Percentiles rank a stretch among this genome's conserved stretches.
These are phyloP conservation scores for Yamadazyma nakazawae DNA, from an alignment of 805 yeast genomes.

Conservation along the genomic window DNA sequence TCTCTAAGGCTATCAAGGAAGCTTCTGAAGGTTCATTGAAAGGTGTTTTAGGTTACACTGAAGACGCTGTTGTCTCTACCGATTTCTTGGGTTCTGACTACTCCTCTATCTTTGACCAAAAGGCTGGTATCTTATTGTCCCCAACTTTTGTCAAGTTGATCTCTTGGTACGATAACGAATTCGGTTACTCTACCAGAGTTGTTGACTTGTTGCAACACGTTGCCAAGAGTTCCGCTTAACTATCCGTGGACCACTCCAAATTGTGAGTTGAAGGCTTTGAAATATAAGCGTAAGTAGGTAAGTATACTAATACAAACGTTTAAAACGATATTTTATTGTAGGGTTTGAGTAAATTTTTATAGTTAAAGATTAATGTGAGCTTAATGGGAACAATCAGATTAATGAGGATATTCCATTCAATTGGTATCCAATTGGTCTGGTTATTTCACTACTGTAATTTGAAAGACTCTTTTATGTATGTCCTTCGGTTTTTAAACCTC, in stretches of 20 bases:
- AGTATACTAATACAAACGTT: neutral
- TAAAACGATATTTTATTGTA: too few species aligned
- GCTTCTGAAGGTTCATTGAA: slow-evolving; percentile 75
- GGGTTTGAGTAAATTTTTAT: too few species aligned
- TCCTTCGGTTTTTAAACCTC: neutral
- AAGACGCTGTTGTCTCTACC: slow-evolving; percentile 86
- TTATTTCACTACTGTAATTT: too few species aligned
- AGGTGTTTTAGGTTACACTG: slow-evolving; percentile 87
- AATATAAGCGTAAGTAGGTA: neutral
- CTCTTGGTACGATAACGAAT: slow-evolving; percentile 96
- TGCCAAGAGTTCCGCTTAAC: slow-evolving; percentile 46
- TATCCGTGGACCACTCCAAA: slow-evolving; percentile 15
- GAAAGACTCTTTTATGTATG: too few species aligned
- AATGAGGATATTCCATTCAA: too few species aligned
- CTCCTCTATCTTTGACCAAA: slow-evolving; percentile 88
- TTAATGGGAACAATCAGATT: too few species aligned
- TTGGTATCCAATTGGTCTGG: too few species aligned
- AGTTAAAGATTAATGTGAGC: neutral
- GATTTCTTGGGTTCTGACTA: slow-evolving; percentile 82
- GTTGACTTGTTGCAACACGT: slow-evolving; percentile 84
- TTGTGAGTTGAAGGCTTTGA: slow-evolving; percentile 8
- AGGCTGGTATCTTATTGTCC: slow-evolving; percentile 85
- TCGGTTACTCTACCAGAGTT: slow-evolving; percentile 94
- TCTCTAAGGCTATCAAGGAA: slow-evolving; percentile 69
- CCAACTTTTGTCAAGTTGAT: slow-evolving; percentile 87